Evolutionary conservation across 2,329 filamentous ascomycete species (phyloP).

Genomic region (Diaporthe sp.): DNA sequence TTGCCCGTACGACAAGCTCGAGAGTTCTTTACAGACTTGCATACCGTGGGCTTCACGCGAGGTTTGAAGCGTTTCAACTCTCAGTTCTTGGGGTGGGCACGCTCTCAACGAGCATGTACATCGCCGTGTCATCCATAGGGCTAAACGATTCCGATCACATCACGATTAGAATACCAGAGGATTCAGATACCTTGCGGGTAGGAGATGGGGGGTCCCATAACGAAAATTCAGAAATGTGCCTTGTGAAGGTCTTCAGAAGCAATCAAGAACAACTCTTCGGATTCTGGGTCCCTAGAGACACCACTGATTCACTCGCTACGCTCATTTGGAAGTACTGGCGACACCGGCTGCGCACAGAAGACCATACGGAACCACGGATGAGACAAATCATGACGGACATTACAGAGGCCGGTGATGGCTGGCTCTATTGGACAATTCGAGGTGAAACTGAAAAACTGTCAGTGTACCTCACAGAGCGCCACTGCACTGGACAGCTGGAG

Average conservation of each 20-base stretch:
- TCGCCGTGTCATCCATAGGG: not conserved
- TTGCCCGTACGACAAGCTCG: not conserved
- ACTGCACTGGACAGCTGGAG: constrained; percentile 21
- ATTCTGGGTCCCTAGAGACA: constrained; percentile 12
- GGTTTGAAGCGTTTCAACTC: constrained; percentile 15
- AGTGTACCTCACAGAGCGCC: not conserved
- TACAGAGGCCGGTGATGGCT: not conserved
- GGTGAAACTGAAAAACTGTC: not conserved
- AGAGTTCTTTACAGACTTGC: constrained; percentile 21
- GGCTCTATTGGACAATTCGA: fast-evolving
- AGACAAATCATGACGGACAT: not conserved
- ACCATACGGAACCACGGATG: too few relatives aligned
- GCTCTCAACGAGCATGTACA: not conserved
- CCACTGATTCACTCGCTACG: not conserved
- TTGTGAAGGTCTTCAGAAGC: constrained; percentile 14
- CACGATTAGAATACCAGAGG: constrained; percentile 17
- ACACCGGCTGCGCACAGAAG: not conserved
- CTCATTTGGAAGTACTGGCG: constrained; percentile 33
- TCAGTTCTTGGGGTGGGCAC: not conserved
- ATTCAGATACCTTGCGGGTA: not conserved
- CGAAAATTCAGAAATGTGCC: not conserved
- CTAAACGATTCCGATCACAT: constrained; percentile 11
- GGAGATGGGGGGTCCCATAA: not conserved
- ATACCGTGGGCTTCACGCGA: constrained; percentile 20
- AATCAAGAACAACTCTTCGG: not conserved